These are phyloP conservation scores for Diaporthe vaccinii DNA, from an alignment of 2,329 filamentous ascomycete genomes.

Conservation along the genomic window DNA sequence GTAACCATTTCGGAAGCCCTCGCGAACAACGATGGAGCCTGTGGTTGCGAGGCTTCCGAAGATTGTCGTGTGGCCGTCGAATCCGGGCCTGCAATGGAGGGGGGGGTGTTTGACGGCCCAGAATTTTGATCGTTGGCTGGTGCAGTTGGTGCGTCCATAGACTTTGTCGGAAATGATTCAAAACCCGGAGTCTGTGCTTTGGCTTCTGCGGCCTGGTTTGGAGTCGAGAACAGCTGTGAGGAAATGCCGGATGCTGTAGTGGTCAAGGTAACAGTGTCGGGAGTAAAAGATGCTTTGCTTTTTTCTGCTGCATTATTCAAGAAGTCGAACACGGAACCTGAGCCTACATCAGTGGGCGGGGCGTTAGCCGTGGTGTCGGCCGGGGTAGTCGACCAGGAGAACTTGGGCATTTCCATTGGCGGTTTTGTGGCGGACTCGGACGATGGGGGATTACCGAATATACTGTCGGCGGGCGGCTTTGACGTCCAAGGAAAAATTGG, in stretches of 20 bases:
- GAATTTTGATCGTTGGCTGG: not conserved
- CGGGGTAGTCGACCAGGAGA: constrained; percentile 20
- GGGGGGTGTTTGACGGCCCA: not conserved
- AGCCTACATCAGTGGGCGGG: not conserved
- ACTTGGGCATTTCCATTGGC: constrained; percentile 9
- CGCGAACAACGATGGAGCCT: not conserved
- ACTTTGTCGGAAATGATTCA: not conserved
- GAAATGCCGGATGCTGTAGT: not conserved
- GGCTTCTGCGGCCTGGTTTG: not conserved
- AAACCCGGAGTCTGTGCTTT: not conserved
- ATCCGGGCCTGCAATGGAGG: not conserved
- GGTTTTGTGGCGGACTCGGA: not conserved
- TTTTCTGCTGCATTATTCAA: constrained; percentile 31
- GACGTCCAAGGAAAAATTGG: constrained; percentile 1
- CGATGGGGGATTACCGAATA: not conserved
- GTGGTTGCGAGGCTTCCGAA: not conserved
- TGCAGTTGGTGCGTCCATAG: not conserved
- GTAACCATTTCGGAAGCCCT: not conserved
- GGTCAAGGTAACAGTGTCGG: not conserved
- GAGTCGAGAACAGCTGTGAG: not conserved
- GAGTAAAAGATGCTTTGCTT: not conserved
- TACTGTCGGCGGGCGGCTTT: not conserved
- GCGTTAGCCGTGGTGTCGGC: constrained; percentile 5
- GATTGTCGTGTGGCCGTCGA: not conserved
- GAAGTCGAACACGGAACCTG: constrained; percentile 31